Evolutionary conservation across 2,329 filamentous ascomycete genomes (phyloP).

Genomic region (Hypoxylon sp.): DNA sequence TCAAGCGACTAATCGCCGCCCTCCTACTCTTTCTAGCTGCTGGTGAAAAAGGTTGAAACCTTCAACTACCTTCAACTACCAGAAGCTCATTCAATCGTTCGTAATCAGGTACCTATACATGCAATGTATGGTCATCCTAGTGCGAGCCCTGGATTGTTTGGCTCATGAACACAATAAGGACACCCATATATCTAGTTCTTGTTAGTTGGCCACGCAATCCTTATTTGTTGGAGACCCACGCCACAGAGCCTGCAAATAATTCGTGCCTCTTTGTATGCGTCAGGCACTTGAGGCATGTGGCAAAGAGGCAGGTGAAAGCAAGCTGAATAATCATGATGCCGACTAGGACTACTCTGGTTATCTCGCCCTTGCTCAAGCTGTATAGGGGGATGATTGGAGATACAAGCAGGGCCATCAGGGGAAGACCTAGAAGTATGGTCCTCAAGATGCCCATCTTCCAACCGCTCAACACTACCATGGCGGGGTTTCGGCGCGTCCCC

Average conservation of each 20-base stretch:
- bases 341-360: slow-evolving; percentile 19
- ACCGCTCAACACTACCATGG: neutral
- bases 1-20: neutral
- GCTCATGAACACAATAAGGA: slow-evolving; percentile 32
- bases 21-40: no score
- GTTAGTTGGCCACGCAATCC: neutral
- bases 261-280: slow-evolving; percentile 33
- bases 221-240: slow-evolving; percentile 23
- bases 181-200: slow-evolving; percentile 28
- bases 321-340: slow-evolving; percentile 39
- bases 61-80: no score
- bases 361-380: slow-evolving; percentile 26
- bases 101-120: no score
- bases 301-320: slow-evolving; percentile 28
- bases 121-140: neutral
- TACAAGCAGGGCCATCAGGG: slow-evolving; percentile 25
- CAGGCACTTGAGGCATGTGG: slow-evolving; percentile 27
- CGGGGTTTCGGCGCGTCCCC: neutral
- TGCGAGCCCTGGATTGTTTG: slow-evolving; percentile 19
- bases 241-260: slow-evolving; percentile 35
- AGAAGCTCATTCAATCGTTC: no score
- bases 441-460: neutral
- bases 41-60: no score
- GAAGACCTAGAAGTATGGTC: slow-evolving; percentile 10
- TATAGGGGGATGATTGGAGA: slow-evolving; percentile 36